Evolutionary conservation across 345 rosid species (phyloP), one percentile per base, ranked within the genome.

Genomic region (Anacardium occidentale): DNA sequence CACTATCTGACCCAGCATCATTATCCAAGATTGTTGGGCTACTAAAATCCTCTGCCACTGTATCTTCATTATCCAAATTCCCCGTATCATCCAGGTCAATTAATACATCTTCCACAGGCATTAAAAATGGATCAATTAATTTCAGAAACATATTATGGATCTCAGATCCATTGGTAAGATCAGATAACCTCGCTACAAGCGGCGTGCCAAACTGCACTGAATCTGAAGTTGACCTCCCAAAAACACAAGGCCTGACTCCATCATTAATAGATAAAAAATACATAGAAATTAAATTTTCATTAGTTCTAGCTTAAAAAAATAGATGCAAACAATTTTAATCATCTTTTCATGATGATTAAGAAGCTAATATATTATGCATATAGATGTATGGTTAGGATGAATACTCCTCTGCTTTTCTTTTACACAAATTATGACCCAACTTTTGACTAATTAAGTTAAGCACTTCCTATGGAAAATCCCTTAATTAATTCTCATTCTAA

Each of bases 191-290:
- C 26, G 85, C 77, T 22, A 87, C 83, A 57, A 89, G 79, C 56
- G 91, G 93, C 74, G 83, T 74, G 77, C 91, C 88, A 60, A 89
- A 87, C 22, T 42, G 45, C 22, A 78, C 78, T 76, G 53, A 24
- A n/a, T 69, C 54, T 54, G 69, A 37, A 13, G 15, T 13, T 62
- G 45, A 34, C 22, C 25, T 59, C 74, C 61, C 58, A 72, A 56
- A 78, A 69, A 21, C 34, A 40, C 18, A 40, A 62, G 64, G 14
- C 82, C 92, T 80, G 74, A 56, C 24, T 48, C 70, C 53, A 61
- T 71, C 14, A 71, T 48, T 21, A 60, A 70, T 13, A 24, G 50
- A 75, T 21, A 69, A 58, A 18, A 29, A 66, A 75, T 62, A 42
- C 37, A 42, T 44, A 44, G 2, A 11, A 59, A 26, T 8, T 29